Percentiles rank a stretch among this genome's conserved stretches.
Conservation (phyloP, 495 filamentous ascomycete genomes). For the Penicillium chermesinum region DNA sequence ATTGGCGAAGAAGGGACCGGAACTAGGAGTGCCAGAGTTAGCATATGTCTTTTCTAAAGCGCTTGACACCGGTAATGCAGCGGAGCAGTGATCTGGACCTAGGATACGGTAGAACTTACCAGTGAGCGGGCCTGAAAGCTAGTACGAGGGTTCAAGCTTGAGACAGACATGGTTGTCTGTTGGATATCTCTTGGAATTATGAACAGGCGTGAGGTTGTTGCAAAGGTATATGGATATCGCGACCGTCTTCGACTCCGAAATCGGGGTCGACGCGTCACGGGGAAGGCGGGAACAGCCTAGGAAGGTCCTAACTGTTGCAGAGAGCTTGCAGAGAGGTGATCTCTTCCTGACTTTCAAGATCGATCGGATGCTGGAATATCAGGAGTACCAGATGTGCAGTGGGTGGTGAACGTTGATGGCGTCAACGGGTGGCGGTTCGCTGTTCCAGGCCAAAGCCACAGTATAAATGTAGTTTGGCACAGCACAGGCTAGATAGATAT, state of each 20-base stretch:
- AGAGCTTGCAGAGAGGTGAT: no score
- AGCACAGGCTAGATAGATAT: no score
- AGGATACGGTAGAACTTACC: slow-evolving; percentile 41
- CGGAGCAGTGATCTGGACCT: background rate
- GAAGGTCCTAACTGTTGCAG: no score
- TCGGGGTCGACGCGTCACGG: background rate
- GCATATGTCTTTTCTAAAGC: background rate
- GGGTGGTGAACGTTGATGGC: no score
- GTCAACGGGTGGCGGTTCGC: no score
- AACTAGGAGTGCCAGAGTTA: slow-evolving; percentile 50
- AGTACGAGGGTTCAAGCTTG: slow-evolving; percentile 54
- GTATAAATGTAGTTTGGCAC: no score
- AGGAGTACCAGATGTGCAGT: no score
- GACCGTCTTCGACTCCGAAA: background rate
- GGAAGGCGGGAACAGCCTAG: background rate
- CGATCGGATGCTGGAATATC: no score
- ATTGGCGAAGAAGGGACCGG: slow-evolving; percentile 84
- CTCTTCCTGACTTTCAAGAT: no score
- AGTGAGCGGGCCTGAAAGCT: slow-evolving; percentile 68
- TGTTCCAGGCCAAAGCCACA: no score
- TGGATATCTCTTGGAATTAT: background rate
- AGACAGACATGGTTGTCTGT: slow-evolving; percentile 39
- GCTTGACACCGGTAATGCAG: background rate
- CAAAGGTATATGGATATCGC: background rate
- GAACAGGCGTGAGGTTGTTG: background rate